Evolutionary conservation across 2,329 filamentous ascomycete genomes (phyloP), one percentile per base, ranked within the genome.

Genomic region (Trichophyton mentagrophytes): DNA sequence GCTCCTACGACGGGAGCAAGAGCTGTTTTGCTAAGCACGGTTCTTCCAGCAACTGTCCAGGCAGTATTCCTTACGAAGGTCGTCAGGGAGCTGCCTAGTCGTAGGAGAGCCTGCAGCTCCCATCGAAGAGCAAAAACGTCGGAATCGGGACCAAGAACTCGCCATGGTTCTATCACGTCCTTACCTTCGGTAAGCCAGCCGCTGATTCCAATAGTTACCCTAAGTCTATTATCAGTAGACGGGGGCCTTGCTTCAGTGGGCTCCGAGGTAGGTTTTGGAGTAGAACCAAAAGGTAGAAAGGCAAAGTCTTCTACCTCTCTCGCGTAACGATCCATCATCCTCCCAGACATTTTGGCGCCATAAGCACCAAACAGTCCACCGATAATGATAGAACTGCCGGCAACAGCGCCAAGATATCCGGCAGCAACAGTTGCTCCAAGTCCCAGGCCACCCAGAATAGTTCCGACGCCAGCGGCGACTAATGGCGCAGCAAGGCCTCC

Each of bases 331-430:
- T 96, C 89, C 80, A 96, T 88, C 79, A 91, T 89, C 71, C 90
- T 86, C 59, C 85, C 84, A 0, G 88, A 88, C 80, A 95, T 91
- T 40, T 86, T 83, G 1, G 86, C 85, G 49, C 88, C 88, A 69
- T 95, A 96, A n/a, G 93, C 89, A 7, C 93, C 93, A 69, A 97
- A 96, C 44, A 97, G 77, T 42, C 87, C 84, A 15, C 91, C 92
- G 33, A 96, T 86, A 47, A 90, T 78, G 15, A 93, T 82, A 3
- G 86, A 83, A 64, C 87, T 93, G 42, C 91, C 86, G 1, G 90
- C 87, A 68, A 96, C 79, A 17, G 85, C 81, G 9, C 91, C 92
- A 0, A 97, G 77, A 59, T 96, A 84, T 1, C 85, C 85, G 20
- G 90, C 89, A 9, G 89, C 87, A 22, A 86, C 85, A 1, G 85